Base-by-base conservation (phyloP, 495 filamentous ascomycete species). In the Daldinia decipiens region DNA sequence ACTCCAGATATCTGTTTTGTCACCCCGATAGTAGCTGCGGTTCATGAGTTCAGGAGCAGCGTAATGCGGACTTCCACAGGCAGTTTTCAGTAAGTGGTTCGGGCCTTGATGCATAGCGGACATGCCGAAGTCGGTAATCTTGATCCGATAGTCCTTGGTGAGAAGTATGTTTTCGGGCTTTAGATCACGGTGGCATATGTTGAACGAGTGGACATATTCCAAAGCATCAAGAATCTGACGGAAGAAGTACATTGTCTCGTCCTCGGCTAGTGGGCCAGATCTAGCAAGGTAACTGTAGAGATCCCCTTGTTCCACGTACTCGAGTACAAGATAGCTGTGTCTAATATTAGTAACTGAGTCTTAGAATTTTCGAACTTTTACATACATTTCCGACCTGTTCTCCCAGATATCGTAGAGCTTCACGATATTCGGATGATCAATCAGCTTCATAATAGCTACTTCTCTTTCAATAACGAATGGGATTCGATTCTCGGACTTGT, bases 91-190 rank as follows among this genome's bases (percentile, higher is more conserved):
- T 79, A 87, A 88, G 68, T 92, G 87, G 26, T 85, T 87, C 9
- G 82, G 82, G 13, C 84, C 82, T 29, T 96, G 95, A 69, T 98
- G 95, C 31, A 98, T 81, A 12, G 93, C 94, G 17, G 96, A 95
- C 93, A 99, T 97, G 17, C 95, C 95, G 78, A 98, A 99, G 78
- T 99, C 95, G 34, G 93, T 94, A 39, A 99, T 87, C 79, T 98
- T 98, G 78, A 98, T 85, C 50, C 92, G 88, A 24, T 85, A 84
- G 12, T 88, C 79, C 5, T 78, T 79, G 63, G 93, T 92, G 29
- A 99, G 79, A 15, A 99, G 83, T 40, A 99, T 97, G 72, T 99
- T 99, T 80, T 99, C 95, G 0, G 93, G 95, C 80, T 99, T 99
- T 34, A 99, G 81, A 68, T 99, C 95, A 27, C 95, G 91, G 75